Evolutionary conservation across 495 filamentous ascomycete species (phyloP).

Genomic region (Aspergillus heteromorphus): DNA sequence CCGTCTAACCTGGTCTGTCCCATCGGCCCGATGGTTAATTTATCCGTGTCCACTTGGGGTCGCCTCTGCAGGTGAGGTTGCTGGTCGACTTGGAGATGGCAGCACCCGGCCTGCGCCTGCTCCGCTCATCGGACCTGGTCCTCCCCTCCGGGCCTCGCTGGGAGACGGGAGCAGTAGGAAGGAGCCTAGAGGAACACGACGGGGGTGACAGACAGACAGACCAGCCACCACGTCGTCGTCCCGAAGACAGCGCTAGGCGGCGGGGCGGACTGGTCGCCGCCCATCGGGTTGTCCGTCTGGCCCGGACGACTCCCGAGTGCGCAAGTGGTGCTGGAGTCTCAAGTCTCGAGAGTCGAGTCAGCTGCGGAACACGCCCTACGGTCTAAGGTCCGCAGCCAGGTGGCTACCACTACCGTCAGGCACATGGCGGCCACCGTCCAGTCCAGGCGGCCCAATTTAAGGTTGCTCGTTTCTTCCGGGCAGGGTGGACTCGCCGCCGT

Average conservation of each 20-base stretch:
- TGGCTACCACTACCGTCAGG: not conserved
- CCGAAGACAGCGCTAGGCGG: conserved; percentile 6
- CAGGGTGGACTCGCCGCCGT: not conserved
- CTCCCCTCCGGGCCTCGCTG: not conserved
- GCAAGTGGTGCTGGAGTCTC: no score
- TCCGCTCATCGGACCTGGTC: not conserved
- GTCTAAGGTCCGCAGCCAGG: not conserved
- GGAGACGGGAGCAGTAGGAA: not conserved
- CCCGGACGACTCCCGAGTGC: conserved; percentile 16
- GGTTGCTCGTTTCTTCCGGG: conserved; percentile 1
- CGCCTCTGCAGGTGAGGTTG: not conserved
- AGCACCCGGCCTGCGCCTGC: not conserved
- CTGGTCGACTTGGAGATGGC: not conserved
- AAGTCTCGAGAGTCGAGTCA: no score
- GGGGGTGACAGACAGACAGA: no score
- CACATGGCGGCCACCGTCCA: conserved; percentile 5
- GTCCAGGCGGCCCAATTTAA: conserved; percentile 3
- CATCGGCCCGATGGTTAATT: not conserved
- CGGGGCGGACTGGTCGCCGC: conserved; percentile 12
- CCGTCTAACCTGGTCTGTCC: not conserved
- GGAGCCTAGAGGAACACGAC: not conserved
- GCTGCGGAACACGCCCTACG: no score
- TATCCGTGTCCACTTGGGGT: not conserved
- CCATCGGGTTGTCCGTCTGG: conserved; percentile 18
- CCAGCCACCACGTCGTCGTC: not conserved